Evolutionary conservation across 345 rosid genomes (phyloP).

Genomic region (Populus alba): DNA sequence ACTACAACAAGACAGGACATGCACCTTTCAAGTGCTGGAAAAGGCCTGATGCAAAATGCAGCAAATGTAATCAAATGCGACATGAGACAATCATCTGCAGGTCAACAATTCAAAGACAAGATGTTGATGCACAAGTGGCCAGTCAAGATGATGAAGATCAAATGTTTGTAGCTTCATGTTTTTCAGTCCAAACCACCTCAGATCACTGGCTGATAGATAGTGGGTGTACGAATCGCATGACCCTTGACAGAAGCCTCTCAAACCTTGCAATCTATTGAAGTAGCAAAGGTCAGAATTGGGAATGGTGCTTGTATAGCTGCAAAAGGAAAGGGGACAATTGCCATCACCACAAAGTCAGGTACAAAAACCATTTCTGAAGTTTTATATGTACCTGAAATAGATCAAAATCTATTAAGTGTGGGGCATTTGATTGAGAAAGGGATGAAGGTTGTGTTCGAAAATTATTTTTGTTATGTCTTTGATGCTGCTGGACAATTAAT

Average conservation of each 20-base stretch:
- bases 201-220: not conserved
- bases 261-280: not conserved
- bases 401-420: slow-evolving; percentile 21
- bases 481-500: not conserved
- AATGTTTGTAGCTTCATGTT: too few relatives aligned
- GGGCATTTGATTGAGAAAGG: not conserved
- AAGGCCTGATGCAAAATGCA: too few relatives aligned
- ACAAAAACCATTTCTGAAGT: slow-evolving; percentile 1
- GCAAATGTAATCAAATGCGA: too few relatives aligned
- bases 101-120: too few relatives aligned
- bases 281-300: not conserved
- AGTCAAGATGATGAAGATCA: too few relatives aligned
- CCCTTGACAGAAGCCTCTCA: accelerated
- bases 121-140: too few relatives aligned
- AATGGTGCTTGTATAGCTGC: not conserved
- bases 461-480: not conserved
- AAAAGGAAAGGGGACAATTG: not conserved
- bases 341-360: not conserved
- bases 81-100: too few relatives aligned
- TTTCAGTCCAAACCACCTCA: too few relatives aligned
- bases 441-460: slow-evolving; percentile 1
- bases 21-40: too few relatives aligned
- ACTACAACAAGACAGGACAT: too few relatives aligned
- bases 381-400: not conserved
- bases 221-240: not conserved